Evolutionary conservation across 2,329 filamentous ascomycete genomes (phyloP).

Genomic region (Aaosphaeria pasadenensis): DNA sequence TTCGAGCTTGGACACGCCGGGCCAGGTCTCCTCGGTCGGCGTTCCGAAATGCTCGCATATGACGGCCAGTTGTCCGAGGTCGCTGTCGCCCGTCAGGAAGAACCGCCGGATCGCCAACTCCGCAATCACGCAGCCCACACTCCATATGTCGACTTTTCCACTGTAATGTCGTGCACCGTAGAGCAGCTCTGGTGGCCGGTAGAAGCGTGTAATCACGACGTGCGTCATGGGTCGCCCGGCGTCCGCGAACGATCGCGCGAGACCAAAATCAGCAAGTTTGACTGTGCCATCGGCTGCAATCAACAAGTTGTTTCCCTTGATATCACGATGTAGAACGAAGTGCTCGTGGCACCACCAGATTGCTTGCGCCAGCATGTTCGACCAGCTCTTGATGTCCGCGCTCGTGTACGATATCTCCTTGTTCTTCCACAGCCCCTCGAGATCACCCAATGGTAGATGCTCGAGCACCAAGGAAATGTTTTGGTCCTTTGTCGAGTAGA

Average conservation of each 20-base stretch:
- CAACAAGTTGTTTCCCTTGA: conserved; percentile 97
- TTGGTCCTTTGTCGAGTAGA: conserved; percentile 94
- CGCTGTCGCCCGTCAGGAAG: conserved; percentile 78
- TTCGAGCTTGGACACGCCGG: conserved; percentile 76
- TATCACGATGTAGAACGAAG: conserved; percentile 91
- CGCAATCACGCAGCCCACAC: conserved; percentile 86
- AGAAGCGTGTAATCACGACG: conserved; percentile 96
- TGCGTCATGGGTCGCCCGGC: conserved; percentile 86
- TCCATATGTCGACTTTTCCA: conserved; percentile 92
- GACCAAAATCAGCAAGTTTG: conserved; percentile 96
- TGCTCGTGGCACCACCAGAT: conserved; percentile 98
- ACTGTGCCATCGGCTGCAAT: conserved; percentile 91
- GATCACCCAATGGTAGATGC: conserved; percentile 86
- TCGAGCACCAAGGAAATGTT: conserved; percentile 96
- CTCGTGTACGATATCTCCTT: conserved; percentile 76
- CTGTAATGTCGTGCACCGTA: conserved; percentile 88
- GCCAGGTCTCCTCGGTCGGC: conserved; percentile 93
- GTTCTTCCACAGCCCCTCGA: conserved; percentile 84
- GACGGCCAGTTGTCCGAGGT: conserved; percentile 80
- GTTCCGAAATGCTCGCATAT: conserved; percentile 86
- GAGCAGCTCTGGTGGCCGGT: conserved; percentile 88
- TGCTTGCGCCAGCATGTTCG: conserved; percentile 91
- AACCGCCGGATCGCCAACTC: conserved; percentile 82
- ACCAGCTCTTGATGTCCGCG: conserved; percentile 96
- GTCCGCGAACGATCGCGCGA: conserved; percentile 85